Evolutionary conservation across 495 filamentous ascomycete species (phyloP).

Genomic region (Sporormia fimetaria): DNA sequence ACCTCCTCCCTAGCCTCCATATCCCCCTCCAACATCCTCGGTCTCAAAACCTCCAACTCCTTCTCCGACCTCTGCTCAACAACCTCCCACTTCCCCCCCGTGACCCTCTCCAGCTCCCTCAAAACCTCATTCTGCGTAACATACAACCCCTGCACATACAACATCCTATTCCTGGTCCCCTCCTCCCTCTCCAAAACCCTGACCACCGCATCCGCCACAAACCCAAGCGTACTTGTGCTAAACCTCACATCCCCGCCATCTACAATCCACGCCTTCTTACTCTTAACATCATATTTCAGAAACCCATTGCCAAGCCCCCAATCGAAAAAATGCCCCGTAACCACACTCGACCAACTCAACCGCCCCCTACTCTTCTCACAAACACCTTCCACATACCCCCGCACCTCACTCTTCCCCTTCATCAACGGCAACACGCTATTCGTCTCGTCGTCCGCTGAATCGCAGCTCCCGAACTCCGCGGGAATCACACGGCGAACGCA

Average conservation of each 20-base stretch:
- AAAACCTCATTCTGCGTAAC: constrained; percentile 19
- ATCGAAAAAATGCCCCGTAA: constrained; percentile 26
- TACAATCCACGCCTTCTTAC: constrained; percentile 11
- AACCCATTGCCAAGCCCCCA: constrained; percentile 8
- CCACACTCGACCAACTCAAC: constrained; percentile 22
- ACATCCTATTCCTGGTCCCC: constrained; percentile 18
- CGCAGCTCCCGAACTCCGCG: constrained; percentile 24
- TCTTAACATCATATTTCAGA: constrained; percentile 17
- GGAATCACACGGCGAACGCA: constrained; percentile 22
- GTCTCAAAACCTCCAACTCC: constrained; percentile 5
- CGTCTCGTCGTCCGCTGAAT: constrained; percentile 17
- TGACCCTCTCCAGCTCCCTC: constrained; percentile 14
- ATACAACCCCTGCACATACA: constrained; percentile 22
- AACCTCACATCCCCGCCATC: constrained; percentile 25
- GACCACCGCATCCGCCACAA: constrained; percentile 18
- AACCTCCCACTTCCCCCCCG: constrained; percentile 16
- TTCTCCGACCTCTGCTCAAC: constrained; percentile 8
- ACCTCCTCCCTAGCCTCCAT: constrained; percentile 14
- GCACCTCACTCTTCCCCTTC: constrained; percentile 17
- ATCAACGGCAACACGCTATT: constrained; percentile 17
- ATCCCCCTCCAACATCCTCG: constrained; percentile 17
- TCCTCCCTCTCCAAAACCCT: constrained; percentile 7
- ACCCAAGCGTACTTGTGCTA: constrained; percentile 7
- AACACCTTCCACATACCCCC: constrained; percentile 5
- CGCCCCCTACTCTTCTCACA: constrained; percentile 1